Conservation (phyloP, 2,329 filamentous ascomycete species). For the Trichoderma atrobrunneum region DNA sequence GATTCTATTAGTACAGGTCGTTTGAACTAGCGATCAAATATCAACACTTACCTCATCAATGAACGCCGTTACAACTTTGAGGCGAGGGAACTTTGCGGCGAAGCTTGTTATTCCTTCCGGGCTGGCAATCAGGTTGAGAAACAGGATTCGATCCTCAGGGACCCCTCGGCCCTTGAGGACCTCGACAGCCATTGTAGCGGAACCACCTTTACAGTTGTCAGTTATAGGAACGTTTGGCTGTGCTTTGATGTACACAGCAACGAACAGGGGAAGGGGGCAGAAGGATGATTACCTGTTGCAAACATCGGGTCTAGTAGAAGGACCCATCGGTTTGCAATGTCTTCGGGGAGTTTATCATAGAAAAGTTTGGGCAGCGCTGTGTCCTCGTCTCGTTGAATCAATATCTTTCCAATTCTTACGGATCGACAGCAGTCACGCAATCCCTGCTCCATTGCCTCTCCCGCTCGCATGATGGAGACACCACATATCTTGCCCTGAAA, state of each 20-base stretch:
- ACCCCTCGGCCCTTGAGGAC: conserved; percentile 87
- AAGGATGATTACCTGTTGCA: conserved; percentile 69
- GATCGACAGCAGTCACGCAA: conserved; percentile 93
- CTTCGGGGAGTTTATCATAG: conserved; percentile 94
- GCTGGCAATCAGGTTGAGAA: conserved; percentile 96
- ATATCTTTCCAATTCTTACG: conserved; percentile 96
- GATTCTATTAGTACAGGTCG: conserved; percentile 16
- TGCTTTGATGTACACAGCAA: not conserved
- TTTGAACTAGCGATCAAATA: not conserved
- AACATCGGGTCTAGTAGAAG: conserved; percentile 98
- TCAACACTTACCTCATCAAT: conserved; percentile 66
- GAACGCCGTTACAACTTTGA: conserved; percentile 92
- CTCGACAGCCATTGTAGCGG: conserved; percentile 94
- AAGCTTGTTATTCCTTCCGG: conserved; percentile 89
- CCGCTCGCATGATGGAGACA: conserved; percentile 96
- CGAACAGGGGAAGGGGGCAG: not conserved
- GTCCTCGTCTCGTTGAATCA: conserved; percentile 97
- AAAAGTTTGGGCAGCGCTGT: conserved; percentile 89
- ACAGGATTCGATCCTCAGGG: conserved; percentile 90
- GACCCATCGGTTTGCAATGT: conserved; percentile 91
- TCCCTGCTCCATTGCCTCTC: conserved; percentile 98
- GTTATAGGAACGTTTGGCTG: not conserved
- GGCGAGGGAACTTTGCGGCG: conserved; percentile 80
- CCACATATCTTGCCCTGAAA: conserved; percentile 99
- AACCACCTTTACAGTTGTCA: conserved; percentile 63